A percentile compares a stretch with the other conserved stretches of the same genome.
Conservation (phyloP, 208 protist genomes). For the Novymonas esmeraldas region DNA sequence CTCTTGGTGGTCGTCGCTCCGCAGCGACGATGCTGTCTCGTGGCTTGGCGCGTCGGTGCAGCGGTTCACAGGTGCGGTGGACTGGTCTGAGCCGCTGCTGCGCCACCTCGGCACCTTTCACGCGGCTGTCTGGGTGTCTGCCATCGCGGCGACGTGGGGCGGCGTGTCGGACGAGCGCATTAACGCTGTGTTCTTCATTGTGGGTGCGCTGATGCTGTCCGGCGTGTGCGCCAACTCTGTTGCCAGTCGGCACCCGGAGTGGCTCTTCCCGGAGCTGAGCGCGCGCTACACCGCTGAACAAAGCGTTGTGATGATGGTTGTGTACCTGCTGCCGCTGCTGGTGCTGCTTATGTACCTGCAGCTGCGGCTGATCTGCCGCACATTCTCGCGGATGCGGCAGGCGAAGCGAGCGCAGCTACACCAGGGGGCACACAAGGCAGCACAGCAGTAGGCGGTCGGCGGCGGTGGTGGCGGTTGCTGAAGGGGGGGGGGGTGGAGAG, state of each 20-base stretch:
- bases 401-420: slow-evolving; percentile 25
- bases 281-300: slow-evolving; percentile 77
- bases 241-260: slow-evolving; percentile 22
- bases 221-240: slow-evolving; percentile 7
- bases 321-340: slow-evolving; percentile 69
- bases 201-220: slow-evolving; percentile 32
- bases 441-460: background rate
- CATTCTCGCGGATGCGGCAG: slow-evolving; percentile 37
- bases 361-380: slow-evolving; percentile 27
- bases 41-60: slow-evolving; percentile 14
- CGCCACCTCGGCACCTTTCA: slow-evolving; percentile 64
- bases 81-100: slow-evolving; percentile 85
- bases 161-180: slow-evolving; percentile 48
- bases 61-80: slow-evolving; percentile 48
- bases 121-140: slow-evolving; percentile 25
- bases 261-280: slow-evolving; percentile 46
- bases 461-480: background rate
- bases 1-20: background rate
- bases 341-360: slow-evolving; percentile 43
- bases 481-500: too few relatives aligned
- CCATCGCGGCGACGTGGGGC: slow-evolving; percentile 28
- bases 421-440: slow-evolving; percentile 8
- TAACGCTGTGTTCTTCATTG: slow-evolving; percentile 17
- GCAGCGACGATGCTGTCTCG: too few relatives aligned
- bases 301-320: slow-evolving; percentile 59